Conservation (phyloP, 345 rosid species). For the Trapa bicornis region DNA sequence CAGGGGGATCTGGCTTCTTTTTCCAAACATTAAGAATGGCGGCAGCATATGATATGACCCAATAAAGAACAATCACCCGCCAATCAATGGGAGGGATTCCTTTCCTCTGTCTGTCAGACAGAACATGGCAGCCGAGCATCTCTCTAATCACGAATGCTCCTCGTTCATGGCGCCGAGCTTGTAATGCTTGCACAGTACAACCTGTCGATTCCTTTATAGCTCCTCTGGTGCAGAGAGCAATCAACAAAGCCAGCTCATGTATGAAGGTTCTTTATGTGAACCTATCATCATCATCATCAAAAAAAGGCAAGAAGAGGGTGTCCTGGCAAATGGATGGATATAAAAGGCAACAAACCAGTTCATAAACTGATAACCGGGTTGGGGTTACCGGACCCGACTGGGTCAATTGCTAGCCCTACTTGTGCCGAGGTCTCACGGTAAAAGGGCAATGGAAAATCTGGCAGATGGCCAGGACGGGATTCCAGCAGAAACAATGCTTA, state of each 20-base stretch:
- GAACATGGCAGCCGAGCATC: not conserved
- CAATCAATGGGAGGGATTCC: not conserved
- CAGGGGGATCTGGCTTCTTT: not conserved
- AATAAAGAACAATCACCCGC: not conserved
- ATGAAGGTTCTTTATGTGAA: not conserved
- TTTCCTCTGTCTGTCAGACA: not conserved
- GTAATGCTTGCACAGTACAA: too few relatives aligned
- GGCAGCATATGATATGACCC: constrained; percentile 1
- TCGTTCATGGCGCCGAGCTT: too few relatives aligned
- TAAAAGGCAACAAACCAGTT: not conserved
- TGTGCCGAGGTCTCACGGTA: not conserved
- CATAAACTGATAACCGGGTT: not conserved
- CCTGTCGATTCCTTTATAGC: too few relatives aligned
- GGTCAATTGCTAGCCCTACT: not conserved
- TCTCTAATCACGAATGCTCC: too few relatives aligned
- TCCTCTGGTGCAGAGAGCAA: too few relatives aligned
- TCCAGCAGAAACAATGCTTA: not conserved
- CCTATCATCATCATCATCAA: not conserved
- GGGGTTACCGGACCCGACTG: too few relatives aligned
- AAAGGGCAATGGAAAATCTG: too few relatives aligned
- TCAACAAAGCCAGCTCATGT: not conserved
- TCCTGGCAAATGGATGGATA: not conserved
- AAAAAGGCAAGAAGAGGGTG: not conserved
- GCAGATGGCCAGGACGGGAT: too few relatives aligned
- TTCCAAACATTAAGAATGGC: not conserved